These are phyloP conservation scores for Senecio squalidus DNA, from an alignment of 140 eudicot genomes.

Conservation along the genomic window DNA sequence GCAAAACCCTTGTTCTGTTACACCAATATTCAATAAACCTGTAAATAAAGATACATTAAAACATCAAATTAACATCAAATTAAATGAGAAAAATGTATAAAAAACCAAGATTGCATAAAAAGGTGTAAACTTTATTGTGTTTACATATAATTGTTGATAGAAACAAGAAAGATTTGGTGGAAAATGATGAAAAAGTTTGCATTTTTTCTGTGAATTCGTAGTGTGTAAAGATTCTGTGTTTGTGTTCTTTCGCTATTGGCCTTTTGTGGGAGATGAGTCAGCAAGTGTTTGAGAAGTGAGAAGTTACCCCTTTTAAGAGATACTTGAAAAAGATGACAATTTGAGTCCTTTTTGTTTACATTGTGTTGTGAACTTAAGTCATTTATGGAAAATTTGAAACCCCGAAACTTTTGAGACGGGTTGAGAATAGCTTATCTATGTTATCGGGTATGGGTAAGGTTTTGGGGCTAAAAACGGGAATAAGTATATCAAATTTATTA, in stretches of 20 bases:
- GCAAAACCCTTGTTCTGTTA: conserved; percentile 75
- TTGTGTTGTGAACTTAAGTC: background rate
- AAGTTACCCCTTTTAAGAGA: background rate
- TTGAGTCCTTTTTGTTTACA: background rate
- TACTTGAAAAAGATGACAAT: background rate
- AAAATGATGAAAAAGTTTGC: conserved; percentile 35
- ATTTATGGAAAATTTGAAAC: background rate
- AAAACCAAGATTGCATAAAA: too few relatives aligned
- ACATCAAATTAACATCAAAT: background rate
- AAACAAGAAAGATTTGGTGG: conserved; percentile 29
- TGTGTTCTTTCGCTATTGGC: conserved; percentile 18
- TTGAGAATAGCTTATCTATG: too few relatives aligned
- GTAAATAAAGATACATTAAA: conserved; percentile 14
- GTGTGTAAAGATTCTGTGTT: conserved; percentile 3
- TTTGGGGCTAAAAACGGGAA: too few relatives aligned
- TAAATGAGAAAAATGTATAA: background rate
- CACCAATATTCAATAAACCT: conserved; percentile 42
- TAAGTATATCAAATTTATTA: too few relatives aligned
- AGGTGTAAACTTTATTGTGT: conserved; percentile 2
- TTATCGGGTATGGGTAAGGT: too few relatives aligned
- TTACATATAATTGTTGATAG: conserved; percentile 38
- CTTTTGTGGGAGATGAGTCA: conserved; percentile 34
- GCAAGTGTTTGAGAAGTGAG: background rate
- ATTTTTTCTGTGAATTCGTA: conserved; percentile 24
- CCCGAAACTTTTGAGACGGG: too few relatives aligned